Evolutionary conservation across 257 asterid species (phyloP).

Genomic region (Solanum medicagineum): DNA sequence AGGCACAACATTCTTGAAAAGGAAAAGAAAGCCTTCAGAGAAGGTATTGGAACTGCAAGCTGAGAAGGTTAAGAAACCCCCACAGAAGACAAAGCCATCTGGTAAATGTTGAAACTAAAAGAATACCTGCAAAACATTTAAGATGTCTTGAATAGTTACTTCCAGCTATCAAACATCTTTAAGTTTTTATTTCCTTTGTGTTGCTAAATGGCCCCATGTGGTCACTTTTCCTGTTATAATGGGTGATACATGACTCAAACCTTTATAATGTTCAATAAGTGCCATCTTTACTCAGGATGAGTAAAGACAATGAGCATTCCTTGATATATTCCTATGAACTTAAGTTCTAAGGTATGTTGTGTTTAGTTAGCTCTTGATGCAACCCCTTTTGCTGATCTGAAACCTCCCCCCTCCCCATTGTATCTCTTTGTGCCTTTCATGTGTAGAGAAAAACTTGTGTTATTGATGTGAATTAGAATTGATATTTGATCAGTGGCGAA

Average conservation of each 20-base stretch:
- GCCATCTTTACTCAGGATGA: neutral
- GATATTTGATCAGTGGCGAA: neutral
- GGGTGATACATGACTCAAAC: neutral
- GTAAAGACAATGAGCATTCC: neutral
- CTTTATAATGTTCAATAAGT: neutral
- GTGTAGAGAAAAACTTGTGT: neutral
- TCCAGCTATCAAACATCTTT: neutral
- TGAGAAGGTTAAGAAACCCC: slow-evolving; percentile 42
- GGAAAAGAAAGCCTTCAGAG: slow-evolving; percentile 65
- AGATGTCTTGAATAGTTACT: neutral
- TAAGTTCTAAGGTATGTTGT: neutral
- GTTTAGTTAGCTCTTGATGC: neutral
- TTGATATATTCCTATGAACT: neutral
- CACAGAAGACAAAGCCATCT: slow-evolving; percentile 29
- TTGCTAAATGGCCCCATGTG: neutral
- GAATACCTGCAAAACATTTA: neutral
- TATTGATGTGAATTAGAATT: neutral
- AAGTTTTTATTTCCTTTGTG: neutral
- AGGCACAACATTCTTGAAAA: slow-evolving; percentile 41
- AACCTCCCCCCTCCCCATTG: neutral
- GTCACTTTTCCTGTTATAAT: neutral
- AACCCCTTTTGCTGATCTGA: neutral
- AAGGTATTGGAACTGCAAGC: slow-evolving; percentile 44
- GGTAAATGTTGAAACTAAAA: slow-evolving; percentile 12
- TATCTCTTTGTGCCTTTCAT: neutral